phyloP scores from a whole-genome alignment of 768 basidiomycete genomes.

The Paxillus rubicundulus region DNA sequence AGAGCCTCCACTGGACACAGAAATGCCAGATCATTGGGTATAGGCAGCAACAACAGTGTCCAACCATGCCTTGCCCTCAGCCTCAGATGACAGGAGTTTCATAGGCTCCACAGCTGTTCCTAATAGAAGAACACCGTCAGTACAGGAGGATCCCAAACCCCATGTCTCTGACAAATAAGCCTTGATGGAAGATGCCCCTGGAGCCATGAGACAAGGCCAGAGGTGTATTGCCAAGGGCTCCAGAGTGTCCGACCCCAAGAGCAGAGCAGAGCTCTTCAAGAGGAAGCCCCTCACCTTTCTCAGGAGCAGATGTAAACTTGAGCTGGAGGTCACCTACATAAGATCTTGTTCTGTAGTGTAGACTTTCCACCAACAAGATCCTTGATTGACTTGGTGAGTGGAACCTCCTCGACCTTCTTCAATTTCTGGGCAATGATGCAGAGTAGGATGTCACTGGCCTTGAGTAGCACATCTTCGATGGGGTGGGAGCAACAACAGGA shows the following conservation, averaged over 20 bases:
- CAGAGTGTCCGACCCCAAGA: constrained; percentile 75
- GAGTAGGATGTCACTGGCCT: too few species aligned
- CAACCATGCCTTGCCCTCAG: constrained; percentile 91
- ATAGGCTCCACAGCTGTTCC: constrained; percentile 91
- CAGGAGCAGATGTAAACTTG: constrained; percentile 92
- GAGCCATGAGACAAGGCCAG: constrained; percentile 91
- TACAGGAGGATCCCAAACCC: constrained; percentile 89
- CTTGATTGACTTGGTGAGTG: constrained; percentile 97
- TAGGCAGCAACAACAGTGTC: constrained; percentile 82
- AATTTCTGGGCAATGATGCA: too few species aligned
- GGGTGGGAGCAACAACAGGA: too few species aligned
- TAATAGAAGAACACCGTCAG: constrained; percentile 86
- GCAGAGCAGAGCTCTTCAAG: constrained; percentile 93
- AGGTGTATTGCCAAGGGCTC: constrained; percentile 93
- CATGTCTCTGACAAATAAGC: constrained; percentile 85
- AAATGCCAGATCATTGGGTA: constrained; percentile 86
- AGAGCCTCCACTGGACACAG: constrained; percentile 66
- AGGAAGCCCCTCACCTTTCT: constrained; percentile 97
- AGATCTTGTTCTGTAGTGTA: constrained; percentile 96
- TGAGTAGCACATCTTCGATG: too few species aligned
- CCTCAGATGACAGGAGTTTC: constrained; percentile 88
- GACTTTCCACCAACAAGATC: constrained; percentile 99
- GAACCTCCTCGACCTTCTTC: too few species aligned
- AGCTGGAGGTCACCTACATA: constrained; percentile 95
- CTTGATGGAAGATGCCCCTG: constrained; percentile 90